These are phyloP conservation scores for Eragrostis nindensis DNA, from an alignment of 176 grass and related monocot species.

Conservation along the genomic window DNA sequence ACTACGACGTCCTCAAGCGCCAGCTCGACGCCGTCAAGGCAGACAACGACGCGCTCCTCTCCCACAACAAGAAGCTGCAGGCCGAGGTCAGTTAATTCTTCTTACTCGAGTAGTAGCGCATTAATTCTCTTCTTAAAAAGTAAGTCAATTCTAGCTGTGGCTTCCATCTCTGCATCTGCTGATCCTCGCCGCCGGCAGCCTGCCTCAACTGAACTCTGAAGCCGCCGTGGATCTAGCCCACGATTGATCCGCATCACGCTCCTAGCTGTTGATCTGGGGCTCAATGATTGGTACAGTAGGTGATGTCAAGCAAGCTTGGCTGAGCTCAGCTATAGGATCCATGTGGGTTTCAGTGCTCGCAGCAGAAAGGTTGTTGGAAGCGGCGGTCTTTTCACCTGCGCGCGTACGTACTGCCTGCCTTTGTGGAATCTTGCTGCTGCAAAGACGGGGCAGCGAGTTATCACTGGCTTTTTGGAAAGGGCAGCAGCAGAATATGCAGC, in stretches of 20 bases:
- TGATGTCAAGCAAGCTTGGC: conserved; percentile 38
- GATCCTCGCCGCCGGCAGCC: background rate
- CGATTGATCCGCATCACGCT: background rate
- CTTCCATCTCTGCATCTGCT: background rate
- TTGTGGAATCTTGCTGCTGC: conserved; percentile 39
- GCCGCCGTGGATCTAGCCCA: conserved; percentile 22
- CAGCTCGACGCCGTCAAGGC: conserved; percentile 83
- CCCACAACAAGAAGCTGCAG: conserved; percentile 92
- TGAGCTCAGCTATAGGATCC: conserved; percentile 37
- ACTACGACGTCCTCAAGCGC: conserved; percentile 78
- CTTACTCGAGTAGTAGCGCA: no score
- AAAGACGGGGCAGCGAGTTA: background rate
- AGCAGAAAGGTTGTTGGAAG: conserved; percentile 54
- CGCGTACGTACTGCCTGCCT: conserved; percentile 4
- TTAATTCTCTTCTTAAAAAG: no score
- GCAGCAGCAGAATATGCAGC: conserved; percentile 35
- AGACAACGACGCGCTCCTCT: conserved; percentile 75
- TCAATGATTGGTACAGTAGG: conserved; percentile 61
- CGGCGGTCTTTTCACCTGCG: conserved; percentile 31
- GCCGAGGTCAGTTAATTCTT: conserved; percentile 49
- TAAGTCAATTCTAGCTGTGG: background rate
- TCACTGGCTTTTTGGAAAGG: conserved; percentile 30
- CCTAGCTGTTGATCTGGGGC: conserved; percentile 25
- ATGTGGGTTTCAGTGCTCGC: conserved; percentile 60
- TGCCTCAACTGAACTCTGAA: background rate